These are phyloP conservation scores for Achlya hypogyna DNA, from an alignment of 352 stramenopile genomes.

Conservation along the genomic window DNA sequence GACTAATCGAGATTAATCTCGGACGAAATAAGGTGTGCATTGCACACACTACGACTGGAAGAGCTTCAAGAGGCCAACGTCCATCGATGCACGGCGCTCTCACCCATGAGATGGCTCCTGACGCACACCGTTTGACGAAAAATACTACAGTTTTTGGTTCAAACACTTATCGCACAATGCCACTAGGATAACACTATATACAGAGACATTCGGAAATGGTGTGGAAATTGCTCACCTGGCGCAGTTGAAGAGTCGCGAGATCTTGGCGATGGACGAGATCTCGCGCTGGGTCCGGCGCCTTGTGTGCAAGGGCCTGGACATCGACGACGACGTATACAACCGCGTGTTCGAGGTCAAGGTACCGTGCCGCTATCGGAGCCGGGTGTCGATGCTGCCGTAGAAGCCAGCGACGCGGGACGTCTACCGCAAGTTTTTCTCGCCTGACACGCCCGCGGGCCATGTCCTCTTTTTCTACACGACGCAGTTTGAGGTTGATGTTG, in stretches of 20 bases:
- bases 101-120: no score
- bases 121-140: no score
- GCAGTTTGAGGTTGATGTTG: slow-evolving; percentile 54
- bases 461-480: slow-evolving; percentile 69
- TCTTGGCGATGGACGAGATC: slow-evolving; percentile 12
- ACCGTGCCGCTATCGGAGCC: not conserved
- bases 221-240: not conserved
- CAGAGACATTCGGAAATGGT: no score
- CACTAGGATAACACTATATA: no score
- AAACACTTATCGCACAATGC: no score
- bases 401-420: slow-evolving; percentile 14
- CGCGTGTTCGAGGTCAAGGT: slow-evolving; percentile 19
- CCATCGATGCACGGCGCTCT: no score
- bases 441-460: slow-evolving; percentile 42
- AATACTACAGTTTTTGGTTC: no score
- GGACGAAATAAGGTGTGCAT: no score
- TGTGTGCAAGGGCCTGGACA: slow-evolving; percentile 14
- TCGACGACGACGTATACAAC: slow-evolving; percentile 21
- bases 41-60: no score
- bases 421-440: slow-evolving; percentile 39
- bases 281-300: slow-evolving; percentile 12
- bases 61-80: no score
- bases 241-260: slow-evolving; percentile 10
- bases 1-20: no score
- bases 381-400: not conserved